Base-by-base conservation (phyloP, 805 yeast genomes). In the Jamesozyma rosinii region DNA sequence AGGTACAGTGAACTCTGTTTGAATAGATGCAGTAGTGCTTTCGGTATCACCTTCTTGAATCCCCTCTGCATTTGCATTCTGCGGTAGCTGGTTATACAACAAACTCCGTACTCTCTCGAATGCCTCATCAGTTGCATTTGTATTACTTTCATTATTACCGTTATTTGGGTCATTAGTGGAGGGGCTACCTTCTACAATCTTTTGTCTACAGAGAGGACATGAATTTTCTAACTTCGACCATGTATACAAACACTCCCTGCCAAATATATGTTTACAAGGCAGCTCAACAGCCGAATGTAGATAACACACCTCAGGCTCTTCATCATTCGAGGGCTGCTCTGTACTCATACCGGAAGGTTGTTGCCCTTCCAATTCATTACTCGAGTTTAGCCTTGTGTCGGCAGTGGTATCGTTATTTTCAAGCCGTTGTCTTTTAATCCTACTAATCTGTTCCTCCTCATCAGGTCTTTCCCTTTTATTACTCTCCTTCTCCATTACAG, bases 211-310 rank as follows among this genome's bases (percentile, higher is more conserved):
- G 38, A 90, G 64, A 0, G 98, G 98, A 59, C 97, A 89, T 2
- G 86, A 76, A 26, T 76, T 73, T 53, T 83, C 79, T 20, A 75
- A 66, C 47, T 72, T 74, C 40, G 90, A 74, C 98, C 98, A 90
- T 52, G 82, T 85, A 45, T 70, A 75, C 20, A 88, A 67, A 66
- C 98, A 90, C n/a, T 76, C 74, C 48, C 79, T 72, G 5, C 98
- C 97, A 68, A 92, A 90, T 0, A 79, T 58, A 57, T 90, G 98
- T 8, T 78, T 78, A 61, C 98, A 90, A 0, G 95, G 92, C 74
- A 90, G 69, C 45, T 73, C 67, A 1, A 83, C 70, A 0, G 96
- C 83, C 3, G 71, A 61, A 59, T 92, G 97, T 5, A 58, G 54
- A 50, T 66, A 72, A 10, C 44, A 46, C 17, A 52, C 52, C 5